phyloP scores from a whole-genome alignment of 176 grass and related monocot genomes.

The Tuctoria greenei region DNA sequence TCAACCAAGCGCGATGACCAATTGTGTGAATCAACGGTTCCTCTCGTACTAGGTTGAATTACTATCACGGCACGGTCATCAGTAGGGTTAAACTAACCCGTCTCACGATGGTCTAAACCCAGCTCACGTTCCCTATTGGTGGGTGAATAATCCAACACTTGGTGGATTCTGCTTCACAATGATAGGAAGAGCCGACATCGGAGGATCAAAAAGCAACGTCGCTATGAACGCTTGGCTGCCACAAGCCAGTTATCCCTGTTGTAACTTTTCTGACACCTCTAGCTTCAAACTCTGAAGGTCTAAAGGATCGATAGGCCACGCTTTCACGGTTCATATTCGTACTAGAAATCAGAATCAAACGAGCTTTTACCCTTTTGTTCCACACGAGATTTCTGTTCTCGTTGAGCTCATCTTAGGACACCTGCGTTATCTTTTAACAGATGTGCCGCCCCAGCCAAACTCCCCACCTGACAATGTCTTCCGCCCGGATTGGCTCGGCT shows the following conservation, averaged over 20 bases:
- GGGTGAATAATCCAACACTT: too few species aligned
- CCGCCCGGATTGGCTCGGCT: constrained; percentile 30
- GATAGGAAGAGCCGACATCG: too few species aligned
- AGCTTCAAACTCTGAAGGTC: constrained; percentile 56
- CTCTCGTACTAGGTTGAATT: too few species aligned
- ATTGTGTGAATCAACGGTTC: constrained; percentile 57
- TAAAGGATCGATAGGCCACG: constrained; percentile 67
- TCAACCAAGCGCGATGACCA: constrained; percentile 41
- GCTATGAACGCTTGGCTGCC: constrained; percentile 52
- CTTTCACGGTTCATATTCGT: constrained; percentile 64
- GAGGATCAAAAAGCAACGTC: too few species aligned
- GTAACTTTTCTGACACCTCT: constrained; percentile 66
- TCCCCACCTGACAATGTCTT: constrained; percentile 77
- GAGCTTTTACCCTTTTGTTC: constrained; percentile 81
- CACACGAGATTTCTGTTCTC: constrained; percentile 69
- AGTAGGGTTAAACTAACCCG: too few species aligned
- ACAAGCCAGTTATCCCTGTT: constrained; percentile 56
- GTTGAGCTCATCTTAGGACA: constrained; percentile 72
- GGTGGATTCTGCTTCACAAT: too few species aligned
- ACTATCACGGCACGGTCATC: too few species aligned
- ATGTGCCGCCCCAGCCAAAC: constrained; percentile 61
- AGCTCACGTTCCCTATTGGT: too few species aligned
- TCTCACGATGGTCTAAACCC: too few species aligned
- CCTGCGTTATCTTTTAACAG: constrained; percentile 65
- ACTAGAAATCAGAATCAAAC: constrained; percentile 69